phyloP scores from a whole-genome alignment of 305 asterid genomes.

The Nicotiana rustica region DNA sequence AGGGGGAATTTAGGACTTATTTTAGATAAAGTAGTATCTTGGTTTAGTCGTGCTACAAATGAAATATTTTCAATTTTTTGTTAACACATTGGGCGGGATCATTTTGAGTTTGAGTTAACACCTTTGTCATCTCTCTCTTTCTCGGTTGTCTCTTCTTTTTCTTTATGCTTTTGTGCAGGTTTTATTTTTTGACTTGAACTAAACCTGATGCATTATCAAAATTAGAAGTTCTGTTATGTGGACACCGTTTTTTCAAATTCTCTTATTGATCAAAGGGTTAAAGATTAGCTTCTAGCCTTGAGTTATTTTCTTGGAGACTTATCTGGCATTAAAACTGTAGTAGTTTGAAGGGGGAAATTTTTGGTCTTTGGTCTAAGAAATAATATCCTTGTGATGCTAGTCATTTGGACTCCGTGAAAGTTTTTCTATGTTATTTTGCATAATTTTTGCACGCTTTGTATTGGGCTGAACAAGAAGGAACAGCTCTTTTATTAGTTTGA shows the following conservation, averaged over 20 bases:
- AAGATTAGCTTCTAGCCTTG: neutral
- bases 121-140: neutral
- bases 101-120: neutral
- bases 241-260: neutral
- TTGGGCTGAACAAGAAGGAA: slow-evolving; percentile 23
- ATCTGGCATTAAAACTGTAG: neutral
- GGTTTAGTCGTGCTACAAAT: neutral
- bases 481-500: neutral
- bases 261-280: neutral
- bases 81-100: no score
- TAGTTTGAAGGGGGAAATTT: neutral
- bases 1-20: neutral
- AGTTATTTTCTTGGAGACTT: neutral
- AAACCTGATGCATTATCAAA: neutral
- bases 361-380: neutral
- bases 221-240: neutral
- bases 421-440: neutral
- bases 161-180: slow-evolving; percentile 3
- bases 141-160: neutral
- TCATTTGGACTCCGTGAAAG: neutral
- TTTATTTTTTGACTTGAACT: neutral
- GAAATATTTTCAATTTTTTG: neutral
- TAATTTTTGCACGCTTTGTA: neutral
- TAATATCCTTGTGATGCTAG: neutral
- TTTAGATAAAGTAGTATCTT: neutral